Evolutionary conservation across 1,284 basidiomycete genomes (phyloP), one percentile per base, ranked within the genome.

Genomic region (Ceratobasidium theobromae): DNA sequence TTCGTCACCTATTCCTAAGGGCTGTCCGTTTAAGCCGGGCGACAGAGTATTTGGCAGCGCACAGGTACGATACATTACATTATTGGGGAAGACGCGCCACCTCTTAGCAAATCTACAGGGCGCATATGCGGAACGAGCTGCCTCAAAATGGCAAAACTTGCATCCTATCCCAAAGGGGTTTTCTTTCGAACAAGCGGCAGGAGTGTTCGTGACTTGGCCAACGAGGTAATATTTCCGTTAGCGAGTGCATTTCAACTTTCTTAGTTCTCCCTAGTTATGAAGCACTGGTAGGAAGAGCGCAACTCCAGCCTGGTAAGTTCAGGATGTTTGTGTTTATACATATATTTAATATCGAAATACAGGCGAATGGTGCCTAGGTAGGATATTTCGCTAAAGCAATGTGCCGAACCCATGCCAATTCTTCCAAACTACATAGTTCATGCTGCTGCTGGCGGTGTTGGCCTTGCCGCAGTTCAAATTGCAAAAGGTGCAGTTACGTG

Each of bases 31-130:
- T 75, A 85, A 87, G 72, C 85, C 83, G 1, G 95, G 96, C 16
- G 89, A 97, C 75, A 80, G 92, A 60, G 91, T 99, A 0, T 96
- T 98, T 73, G 96, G 96, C 4, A 85, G 84, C n/a, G 82, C 80
- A 0, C 68, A 40, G 48, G 66, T 67, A 25, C n/a, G 57, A 33
- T 21, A 25, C 35, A 16, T 4, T 32, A 3, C 33, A 30, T 32
- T 3, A 14, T n/a, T 48, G 14, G 27, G 21, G 14, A 21, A 48
- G 6, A 5, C 8, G 21, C 32, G n/a, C 51, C 43, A 45, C 28
- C 12, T 35, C 28, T 41, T 23, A 16, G 16, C 41, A n/a, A 28
- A 2, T 18, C 5, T n/a, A 23, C 18, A 53, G 40, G 53, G 77
- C 18, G 80, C 88, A 12, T 93, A 86, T 74, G 91, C 86, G 6